Conservation (phyloP, 306 rosid genomes). For the Abrus precatorius region DNA sequence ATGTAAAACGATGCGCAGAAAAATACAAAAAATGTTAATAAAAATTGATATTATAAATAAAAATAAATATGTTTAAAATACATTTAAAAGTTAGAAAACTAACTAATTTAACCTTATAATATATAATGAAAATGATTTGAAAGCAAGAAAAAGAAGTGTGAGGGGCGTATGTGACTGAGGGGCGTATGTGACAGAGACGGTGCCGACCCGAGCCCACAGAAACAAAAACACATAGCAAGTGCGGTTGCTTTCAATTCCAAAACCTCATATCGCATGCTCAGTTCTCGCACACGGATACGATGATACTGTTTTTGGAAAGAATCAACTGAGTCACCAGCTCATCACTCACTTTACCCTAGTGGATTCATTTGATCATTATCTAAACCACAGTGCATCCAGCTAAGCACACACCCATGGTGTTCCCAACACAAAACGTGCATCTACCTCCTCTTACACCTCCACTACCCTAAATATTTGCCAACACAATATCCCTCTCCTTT, state of each 20-base stretch:
- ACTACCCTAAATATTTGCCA: not conserved
- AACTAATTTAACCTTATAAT: too few species aligned
- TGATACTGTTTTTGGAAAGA: not conserved
- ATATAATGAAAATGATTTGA: too few species aligned
- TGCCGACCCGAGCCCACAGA: slow-evolving; percentile 8
- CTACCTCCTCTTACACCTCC: not conserved
- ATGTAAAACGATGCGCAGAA: too few species aligned
- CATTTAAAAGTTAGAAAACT: too few species aligned
- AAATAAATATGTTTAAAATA: too few species aligned
- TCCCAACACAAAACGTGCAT: not conserved
- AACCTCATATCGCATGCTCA: not conserved
- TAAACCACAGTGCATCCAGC: slow-evolving; percentile 36
- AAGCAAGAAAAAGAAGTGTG: too few species aligned
- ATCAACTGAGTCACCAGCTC: not conserved
- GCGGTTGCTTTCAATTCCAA: not conserved
- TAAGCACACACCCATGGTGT: slow-evolving; percentile 17
- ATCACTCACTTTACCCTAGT: slow-evolving; percentile 4
- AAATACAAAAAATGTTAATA: too few species aligned
- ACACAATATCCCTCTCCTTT: not conserved
- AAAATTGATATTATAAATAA: too few species aligned
- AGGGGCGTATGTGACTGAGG: not conserved
- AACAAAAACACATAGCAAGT: not conserved
- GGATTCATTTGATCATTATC: slow-evolving; percentile 12
- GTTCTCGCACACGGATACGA: not conserved
- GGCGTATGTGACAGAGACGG: not conserved